These are phyloP conservation scores for Metschnikowia orientalis DNA, from an alignment of 805 yeast species.

Conservation along the genomic window DNA sequence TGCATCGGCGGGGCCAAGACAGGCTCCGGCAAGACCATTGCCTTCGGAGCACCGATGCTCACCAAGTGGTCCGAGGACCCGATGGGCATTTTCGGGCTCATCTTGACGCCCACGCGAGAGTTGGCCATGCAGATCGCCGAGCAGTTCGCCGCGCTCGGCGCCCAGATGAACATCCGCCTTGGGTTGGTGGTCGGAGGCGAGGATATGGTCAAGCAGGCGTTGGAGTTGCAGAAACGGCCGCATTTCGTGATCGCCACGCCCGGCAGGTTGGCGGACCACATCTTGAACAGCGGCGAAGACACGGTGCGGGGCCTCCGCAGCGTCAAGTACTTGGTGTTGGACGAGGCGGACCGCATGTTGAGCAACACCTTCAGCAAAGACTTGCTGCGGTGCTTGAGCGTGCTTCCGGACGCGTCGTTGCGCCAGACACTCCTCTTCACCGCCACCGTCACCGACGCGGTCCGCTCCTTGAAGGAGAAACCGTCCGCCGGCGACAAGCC, in stretches of 20 bases:
- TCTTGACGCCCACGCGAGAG: conserved; percentile 90
- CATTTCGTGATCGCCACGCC: conserved; percentile 97
- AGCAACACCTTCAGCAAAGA: conserved; percentile 82
- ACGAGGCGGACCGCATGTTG: conserved; percentile 92
- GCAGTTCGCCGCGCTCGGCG: conserved; percentile 90
- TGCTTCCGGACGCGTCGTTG: conserved; percentile 63
- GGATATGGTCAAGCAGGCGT: conserved; percentile 84
- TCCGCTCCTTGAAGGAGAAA: conserved; percentile 67
- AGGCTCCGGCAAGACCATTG: conserved; percentile 96
- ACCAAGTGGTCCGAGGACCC: conserved; percentile 96
- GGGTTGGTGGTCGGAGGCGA: conserved; percentile 91
- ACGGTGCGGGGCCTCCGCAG: conserved; percentile 74
- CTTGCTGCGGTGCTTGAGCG: conserved; percentile 63
- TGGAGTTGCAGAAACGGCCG: conserved; percentile 76
- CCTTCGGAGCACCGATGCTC: conserved; percentile 97
- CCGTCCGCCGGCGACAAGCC: conserved; percentile 52
- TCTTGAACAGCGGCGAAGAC: conserved; percentile 83
- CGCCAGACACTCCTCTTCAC: conserved; percentile 91
- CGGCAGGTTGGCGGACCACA: conserved; percentile 91
- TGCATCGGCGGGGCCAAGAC: conserved; percentile 98
- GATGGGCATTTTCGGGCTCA: conserved; percentile 81
- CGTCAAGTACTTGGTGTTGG: conserved; percentile 78
- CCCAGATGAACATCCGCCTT: conserved; percentile 80
- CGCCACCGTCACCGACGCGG: conserved; percentile 94
- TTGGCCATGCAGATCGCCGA: conserved; percentile 96